phyloP scores from a whole-genome alignment of 2,329 filamentous ascomycete genomes.

The Fusarium sp. region DNA sequence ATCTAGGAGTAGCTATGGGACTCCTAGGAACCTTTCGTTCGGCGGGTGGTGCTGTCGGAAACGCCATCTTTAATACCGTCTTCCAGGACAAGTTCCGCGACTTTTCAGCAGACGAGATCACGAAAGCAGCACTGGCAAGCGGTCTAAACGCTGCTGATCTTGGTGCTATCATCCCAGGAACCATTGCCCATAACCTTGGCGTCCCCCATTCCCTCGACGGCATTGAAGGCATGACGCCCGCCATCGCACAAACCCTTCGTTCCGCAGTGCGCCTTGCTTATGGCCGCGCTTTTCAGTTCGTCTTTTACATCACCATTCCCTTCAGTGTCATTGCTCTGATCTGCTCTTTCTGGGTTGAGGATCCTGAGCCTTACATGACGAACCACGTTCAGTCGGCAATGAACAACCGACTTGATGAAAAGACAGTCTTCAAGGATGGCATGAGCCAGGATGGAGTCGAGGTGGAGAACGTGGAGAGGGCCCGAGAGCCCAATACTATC shows the following conservation, averaged over 20 bases:
- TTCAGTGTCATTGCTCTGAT: conserved; percentile 11
- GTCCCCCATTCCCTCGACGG: background rate
- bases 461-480: background rate
- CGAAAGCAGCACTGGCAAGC: background rate
- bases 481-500: background rate
- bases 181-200: conserved; percentile 8
- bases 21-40: conserved; percentile 22
- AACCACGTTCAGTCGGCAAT: conserved; percentile 22
- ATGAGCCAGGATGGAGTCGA: background rate
- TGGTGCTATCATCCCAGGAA: conserved; percentile 1
- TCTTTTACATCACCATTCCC: conserved; percentile 18
- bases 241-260: background rate
- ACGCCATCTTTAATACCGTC: conserved; percentile 22
- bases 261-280: conserved; percentile 10
- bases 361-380: conserved; percentile 19
- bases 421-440: background rate
- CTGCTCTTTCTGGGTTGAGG: conserved; percentile 12
- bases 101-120: conserved; percentile 12
- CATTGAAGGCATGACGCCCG: background rate
- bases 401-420: background rate
- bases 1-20: conserved; percentile 23
- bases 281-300: conserved; percentile 15
- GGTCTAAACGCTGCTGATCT: conserved; percentile 1
- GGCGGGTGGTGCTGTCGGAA: conserved; percentile 14
- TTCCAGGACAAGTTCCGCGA: conserved; percentile 18